Percentiles rank a stretch among this genome's conserved stretches.
These are phyloP conservation scores for Aspergillus neotritici DNA, from an alignment of 2,329 filamentous ascomycete species.

Conservation along the genomic window DNA sequence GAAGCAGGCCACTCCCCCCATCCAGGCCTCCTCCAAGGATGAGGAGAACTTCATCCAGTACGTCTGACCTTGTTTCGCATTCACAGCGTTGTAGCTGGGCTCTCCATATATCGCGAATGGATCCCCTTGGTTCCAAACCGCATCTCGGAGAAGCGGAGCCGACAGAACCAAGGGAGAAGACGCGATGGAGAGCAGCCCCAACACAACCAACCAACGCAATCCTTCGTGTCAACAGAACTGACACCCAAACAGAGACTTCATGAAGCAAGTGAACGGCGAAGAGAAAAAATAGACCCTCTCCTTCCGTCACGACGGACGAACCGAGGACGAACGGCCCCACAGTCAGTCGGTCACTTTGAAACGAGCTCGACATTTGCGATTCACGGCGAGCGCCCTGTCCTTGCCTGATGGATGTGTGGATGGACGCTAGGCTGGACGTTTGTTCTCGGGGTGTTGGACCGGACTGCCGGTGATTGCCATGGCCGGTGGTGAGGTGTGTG, in stretches of 20 bases:
- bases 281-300: slow-evolving; percentile 37
- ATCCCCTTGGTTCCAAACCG: too few species aligned
- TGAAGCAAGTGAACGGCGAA: slow-evolving; percentile 46
- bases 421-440: slow-evolving; percentile 1
- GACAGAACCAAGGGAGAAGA: too few species aligned
- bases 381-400: background rate
- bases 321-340: slow-evolving; percentile 6
- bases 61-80: slow-evolving; percentile 23
- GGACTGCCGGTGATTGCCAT: slow-evolving; percentile 3
- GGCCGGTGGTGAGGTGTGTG: slow-evolving; percentile 10
- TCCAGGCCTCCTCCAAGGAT: slow-evolving; percentile 61
- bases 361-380: background rate
- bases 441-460: slow-evolving; percentile 1
- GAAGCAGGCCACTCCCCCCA: slow-evolving; percentile 49
- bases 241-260: slow-evolving; percentile 40
- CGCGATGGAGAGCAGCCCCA: background rate
- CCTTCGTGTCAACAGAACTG: slow-evolving; percentile 1
- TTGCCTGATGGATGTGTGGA: background rate
- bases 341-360: slow-evolving; percentile 1
- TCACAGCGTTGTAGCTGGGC: too few species aligned
- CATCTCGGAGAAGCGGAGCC: too few species aligned
- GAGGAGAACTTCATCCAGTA: slow-evolving; percentile 66
- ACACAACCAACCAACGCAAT: background rate
- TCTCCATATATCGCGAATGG: too few species aligned
- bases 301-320: slow-evolving; percentile 4